Evolutionary conservation across 164 flowering plant species (phyloP).

Genomic region (Sedum album): DNA sequence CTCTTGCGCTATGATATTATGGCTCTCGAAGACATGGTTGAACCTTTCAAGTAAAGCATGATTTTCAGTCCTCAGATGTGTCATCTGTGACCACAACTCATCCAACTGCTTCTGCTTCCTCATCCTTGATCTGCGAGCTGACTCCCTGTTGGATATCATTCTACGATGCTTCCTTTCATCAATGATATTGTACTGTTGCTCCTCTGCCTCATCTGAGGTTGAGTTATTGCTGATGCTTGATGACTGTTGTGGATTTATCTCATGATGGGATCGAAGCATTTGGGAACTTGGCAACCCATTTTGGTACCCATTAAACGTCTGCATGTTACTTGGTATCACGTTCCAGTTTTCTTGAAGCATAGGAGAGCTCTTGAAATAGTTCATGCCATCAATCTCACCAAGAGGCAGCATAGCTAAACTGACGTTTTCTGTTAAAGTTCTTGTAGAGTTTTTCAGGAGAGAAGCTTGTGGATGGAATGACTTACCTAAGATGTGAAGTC

Average conservation of each 20-base stretch:
- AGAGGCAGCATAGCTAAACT: neutral
- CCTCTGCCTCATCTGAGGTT: constrained; percentile 62
- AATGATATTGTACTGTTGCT: constrained; percentile 26
- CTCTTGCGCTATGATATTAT: constrained; percentile 35
- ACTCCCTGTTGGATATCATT: constrained; percentile 62
- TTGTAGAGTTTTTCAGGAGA: neutral
- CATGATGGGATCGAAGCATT: constrained; percentile 21
- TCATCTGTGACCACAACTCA: constrained; percentile 52
- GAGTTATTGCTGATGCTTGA: constrained; percentile 35
- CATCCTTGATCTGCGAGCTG: constrained; percentile 63
- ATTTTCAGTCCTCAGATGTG: constrained; percentile 39
- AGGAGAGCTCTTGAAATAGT: neutral
- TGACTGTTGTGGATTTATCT: constrained; percentile 21
- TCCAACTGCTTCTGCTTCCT: constrained; percentile 54
- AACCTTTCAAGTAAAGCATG: constrained; percentile 35
- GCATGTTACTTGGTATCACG: neutral
- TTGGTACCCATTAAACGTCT: neutral
- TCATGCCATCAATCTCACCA: neutral
- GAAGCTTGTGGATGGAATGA: neutral
- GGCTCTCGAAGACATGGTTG: constrained; percentile 31
- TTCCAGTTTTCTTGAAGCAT: constrained; percentile 2
- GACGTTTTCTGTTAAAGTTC: neutral
- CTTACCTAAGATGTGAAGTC: neutral
- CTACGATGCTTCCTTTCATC: constrained; percentile 51
- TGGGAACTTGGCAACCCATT: constrained; percentile 12